Conservation (phyloP, 23 red algal genomes). For the Chondrus crispus region DNA sequence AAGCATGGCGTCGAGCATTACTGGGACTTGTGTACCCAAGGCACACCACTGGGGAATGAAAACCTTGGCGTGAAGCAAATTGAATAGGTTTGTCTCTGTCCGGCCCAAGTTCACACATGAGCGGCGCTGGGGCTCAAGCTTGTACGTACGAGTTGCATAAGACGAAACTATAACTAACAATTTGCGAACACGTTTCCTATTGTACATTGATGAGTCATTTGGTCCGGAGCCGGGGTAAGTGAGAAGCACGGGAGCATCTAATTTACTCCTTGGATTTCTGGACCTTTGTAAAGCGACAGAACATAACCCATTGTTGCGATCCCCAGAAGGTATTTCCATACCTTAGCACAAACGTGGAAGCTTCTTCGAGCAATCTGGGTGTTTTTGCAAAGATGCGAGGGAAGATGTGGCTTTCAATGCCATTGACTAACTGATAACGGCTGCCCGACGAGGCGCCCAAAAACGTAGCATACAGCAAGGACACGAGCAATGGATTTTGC, state of each 20-base stretch:
- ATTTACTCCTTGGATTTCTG: constrained; percentile 76
- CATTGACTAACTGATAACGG: constrained; percentile 97
- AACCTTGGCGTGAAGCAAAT: constrained; percentile 28
- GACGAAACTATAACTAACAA: too few relatives aligned
- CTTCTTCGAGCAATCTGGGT: constrained; percentile 54
- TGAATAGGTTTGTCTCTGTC: too few relatives aligned
- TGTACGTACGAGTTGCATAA: too few relatives aligned
- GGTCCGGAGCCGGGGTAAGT: too few relatives aligned
- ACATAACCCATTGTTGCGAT: constrained; percentile 96
- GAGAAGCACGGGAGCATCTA: too few relatives aligned
- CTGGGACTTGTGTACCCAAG: constrained; percentile 60
- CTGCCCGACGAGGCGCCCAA: constrained; percentile 77
- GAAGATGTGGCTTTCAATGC: constrained; percentile 95
- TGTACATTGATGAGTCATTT: too few relatives aligned
- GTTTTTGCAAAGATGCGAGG: constrained; percentile 73
- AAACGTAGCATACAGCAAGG: constrained; percentile 85
- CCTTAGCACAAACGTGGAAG: constrained; percentile 75
- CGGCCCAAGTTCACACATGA: too few relatives aligned
- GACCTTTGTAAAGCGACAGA: constrained; percentile 85
- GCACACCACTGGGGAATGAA: constrained; percentile 42
- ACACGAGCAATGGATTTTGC: constrained; percentile 64
- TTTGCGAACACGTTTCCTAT: too few relatives aligned
- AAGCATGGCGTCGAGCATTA: constrained; percentile 72
- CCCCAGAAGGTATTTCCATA: constrained; percentile 98
- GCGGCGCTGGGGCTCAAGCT: too few relatives aligned